Conservation (phyloP, 768 basidiomycete species). For the Lactifluus echinatus region DNA sequence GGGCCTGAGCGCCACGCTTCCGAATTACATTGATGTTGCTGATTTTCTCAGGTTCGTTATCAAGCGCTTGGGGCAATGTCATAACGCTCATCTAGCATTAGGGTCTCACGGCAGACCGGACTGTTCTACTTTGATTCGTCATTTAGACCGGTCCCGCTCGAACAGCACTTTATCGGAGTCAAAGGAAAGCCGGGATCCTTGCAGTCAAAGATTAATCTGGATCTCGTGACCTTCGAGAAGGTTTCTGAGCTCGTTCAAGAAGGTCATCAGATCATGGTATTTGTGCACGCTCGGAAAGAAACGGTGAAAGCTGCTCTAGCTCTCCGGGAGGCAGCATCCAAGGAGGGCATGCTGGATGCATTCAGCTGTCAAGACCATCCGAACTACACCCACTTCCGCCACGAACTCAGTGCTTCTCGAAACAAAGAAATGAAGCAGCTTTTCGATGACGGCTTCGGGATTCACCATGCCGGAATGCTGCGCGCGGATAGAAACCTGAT, state of each 20-base stretch:
- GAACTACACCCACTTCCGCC: conserved; percentile 65
- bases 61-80: neutral
- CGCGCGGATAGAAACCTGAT: conserved; percentile 89
- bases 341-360: conserved; percentile 63
- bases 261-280: conserved; percentile 99
- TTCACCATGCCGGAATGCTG: conserved; percentile 98
- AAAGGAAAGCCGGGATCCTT: conserved; percentile 76
- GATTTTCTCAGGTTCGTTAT: conserved; percentile 74
- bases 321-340: conserved; percentile 65
- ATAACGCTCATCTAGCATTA: conserved; percentile 26
- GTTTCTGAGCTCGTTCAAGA: conserved; percentile 79
- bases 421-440: conserved; percentile 97
- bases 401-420: conserved; percentile 67
- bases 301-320: conserved; percentile 87
- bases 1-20: conserved; percentile 91
- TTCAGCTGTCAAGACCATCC: conserved; percentile 81
- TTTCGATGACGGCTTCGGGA: conserved; percentile 88
- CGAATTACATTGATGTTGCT: conserved; percentile 94
- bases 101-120: conserved; percentile 79
- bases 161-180: conserved; percentile 94
- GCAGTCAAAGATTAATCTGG: conserved; percentile 75
- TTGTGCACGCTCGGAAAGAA: conserved; percentile 97
- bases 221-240: conserved; percentile 82
- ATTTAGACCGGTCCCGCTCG: conserved; percentile 91
- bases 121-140: conserved; percentile 98